These are phyloP conservation scores for Plenodomus lindquistii DNA, from an alignment of 2,329 filamentous ascomycete genomes.

Conservation along the genomic window DNA sequence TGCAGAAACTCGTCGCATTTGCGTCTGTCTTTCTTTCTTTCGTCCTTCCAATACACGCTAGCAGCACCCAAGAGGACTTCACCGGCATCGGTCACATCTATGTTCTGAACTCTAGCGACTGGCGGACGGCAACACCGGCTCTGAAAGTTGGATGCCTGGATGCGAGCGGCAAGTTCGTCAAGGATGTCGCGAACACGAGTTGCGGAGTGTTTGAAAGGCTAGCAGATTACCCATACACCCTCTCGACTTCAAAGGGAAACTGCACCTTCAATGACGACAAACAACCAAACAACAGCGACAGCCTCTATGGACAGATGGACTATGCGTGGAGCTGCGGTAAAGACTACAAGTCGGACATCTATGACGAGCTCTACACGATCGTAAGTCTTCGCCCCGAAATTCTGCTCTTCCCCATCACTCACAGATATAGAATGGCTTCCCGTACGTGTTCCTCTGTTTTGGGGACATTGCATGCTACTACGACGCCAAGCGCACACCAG, in stretches of 20 bases:
- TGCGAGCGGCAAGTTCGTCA: conserved; percentile 28
- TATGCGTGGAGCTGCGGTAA: conserved; percentile 33
- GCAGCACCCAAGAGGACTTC: conserved; percentile 31
- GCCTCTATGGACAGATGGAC: conserved; percentile 29
- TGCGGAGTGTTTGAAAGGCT: conserved; percentile 32
- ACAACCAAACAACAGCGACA: conserved; percentile 35
- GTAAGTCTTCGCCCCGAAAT: conserved; percentile 11
- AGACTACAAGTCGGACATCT: conserved; percentile 18
- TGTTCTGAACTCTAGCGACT: conserved; percentile 35
- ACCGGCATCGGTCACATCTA: conserved; percentile 34
- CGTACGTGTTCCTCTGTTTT: conserved; percentile 38
- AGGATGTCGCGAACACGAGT: conserved; percentile 4
- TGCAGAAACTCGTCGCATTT: conserved; percentile 12
- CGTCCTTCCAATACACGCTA: conserved; percentile 16
- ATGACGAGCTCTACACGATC: conserved; percentile 37
- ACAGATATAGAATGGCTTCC: conserved; percentile 26
- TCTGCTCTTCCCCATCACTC: background rate
- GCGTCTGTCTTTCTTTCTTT: conserved; percentile 9
- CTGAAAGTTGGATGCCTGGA: conserved; percentile 35
- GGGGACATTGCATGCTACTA: conserved; percentile 41
- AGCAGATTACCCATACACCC: conserved; percentile 30
- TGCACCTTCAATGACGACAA: conserved; percentile 36
- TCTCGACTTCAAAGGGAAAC: conserved; percentile 33
- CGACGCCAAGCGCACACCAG: conserved; percentile 32
- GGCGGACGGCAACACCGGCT: conserved; percentile 24